Base-by-base conservation (phyloP, 768 basidiomycete species). In the Boletus edulis region DNA sequence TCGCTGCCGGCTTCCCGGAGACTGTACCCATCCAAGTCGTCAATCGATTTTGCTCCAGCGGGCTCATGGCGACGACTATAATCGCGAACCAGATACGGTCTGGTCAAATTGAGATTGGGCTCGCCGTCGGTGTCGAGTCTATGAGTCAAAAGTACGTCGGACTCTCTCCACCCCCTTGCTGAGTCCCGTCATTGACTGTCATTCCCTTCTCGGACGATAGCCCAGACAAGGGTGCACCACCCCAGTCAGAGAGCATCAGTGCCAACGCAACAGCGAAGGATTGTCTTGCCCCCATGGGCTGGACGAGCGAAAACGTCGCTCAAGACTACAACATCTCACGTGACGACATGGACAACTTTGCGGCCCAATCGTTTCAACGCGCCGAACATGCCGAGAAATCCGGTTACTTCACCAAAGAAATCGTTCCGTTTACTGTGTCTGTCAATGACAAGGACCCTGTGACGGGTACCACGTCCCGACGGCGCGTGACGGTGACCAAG, bases 251-350 rank as follows among this genome's bases (percentile, higher is more conserved):
- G 48, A 74, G 81, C 15, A 76, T 94, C 44, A 75, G 81, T 27
- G 66, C 71, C 15, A 79, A 85, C 64, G 64, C 75, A 12, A 73
- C 82, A 5, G 81, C 89, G 3, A 77, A 69, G 27, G 88, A 89
- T 59, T 85, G 85, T 56, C 65, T 75, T 20, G 74, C 83, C 65
- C 87, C 87, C 32, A 94, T 93, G 91, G 91, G 91, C 8, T 92
- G 91, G 91, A 91, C 91, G 7, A 86, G 85, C 60, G 91, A 94
- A 71, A 94, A 91, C 58, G 88, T 94, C 32, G 91, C 91, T 0
- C 71, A 73, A 32, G 88, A 92, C 41, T 92, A 83, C 69, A 71
- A 81, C 54, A 74, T 94, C 54, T 79, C 86, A 46, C 79, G 91
- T 35, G 82, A 88, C 48, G 81, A 86, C 53, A 89, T 91, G 77